phyloP scores from a whole-genome alignment of 371 early-diverging fungal genomes.

The Actinomortierella ambigua region DNA sequence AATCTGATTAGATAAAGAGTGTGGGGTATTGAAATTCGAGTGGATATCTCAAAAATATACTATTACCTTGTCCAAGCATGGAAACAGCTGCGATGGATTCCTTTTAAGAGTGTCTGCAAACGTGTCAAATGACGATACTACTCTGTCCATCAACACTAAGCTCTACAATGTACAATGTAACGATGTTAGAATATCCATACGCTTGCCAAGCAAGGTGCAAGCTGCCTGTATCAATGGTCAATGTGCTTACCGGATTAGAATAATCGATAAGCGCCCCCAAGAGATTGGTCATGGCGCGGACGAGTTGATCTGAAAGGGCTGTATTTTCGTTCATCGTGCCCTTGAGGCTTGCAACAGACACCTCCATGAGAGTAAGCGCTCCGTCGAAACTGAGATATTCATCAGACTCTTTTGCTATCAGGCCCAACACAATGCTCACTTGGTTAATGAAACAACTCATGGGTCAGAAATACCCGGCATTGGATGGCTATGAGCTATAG shows the following conservation, averaged over 20 bases:
- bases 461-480: no score
- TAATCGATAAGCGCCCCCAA: slow-evolving; percentile 24
- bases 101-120: slow-evolving; percentile 40
- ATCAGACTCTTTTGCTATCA: slow-evolving; percentile 20
- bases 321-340: slow-evolving; percentile 18
- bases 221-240: background rate
- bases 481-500: no score
- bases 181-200: background rate
- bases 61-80: slow-evolving; percentile 50
- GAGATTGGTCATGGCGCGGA: slow-evolving; percentile 30
- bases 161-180: slow-evolving; percentile 9
- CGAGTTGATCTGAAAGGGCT: slow-evolving; percentile 1
- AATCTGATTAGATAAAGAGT: no score
- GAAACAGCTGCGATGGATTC: slow-evolving; percentile 35
- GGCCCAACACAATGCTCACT: background rate
- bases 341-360: slow-evolving; percentile 28
- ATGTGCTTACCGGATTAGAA: slow-evolving; percentile 20
- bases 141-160: slow-evolving; percentile 17
- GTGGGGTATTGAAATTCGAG: background rate
- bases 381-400: slow-evolving; percentile 30
- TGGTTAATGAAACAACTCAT: background rate
- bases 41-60: background rate
- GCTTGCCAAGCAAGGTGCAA: background rate
- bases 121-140: slow-evolving; percentile 16
- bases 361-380: slow-evolving; percentile 40